These are phyloP conservation scores for Pythium graminicola DNA, from an alignment of 352 stramenopile species.

Conservation along the genomic window DNA sequence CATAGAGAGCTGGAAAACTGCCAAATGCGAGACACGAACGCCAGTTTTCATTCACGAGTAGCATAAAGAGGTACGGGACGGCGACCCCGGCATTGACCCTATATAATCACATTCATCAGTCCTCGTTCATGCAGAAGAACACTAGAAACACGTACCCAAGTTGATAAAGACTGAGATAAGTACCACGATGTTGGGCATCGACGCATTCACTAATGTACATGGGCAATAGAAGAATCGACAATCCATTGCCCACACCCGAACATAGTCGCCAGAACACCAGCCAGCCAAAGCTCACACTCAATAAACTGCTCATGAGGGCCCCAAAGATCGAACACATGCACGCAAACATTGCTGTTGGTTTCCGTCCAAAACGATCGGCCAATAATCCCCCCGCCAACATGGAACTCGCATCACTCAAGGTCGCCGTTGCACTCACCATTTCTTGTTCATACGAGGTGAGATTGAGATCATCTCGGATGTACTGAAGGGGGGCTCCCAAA, in stretches of 20 bases:
- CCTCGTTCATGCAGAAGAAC: background rate
- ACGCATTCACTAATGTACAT: slow-evolving; percentile 88
- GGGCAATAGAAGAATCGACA: slow-evolving; percentile 80
- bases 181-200: slow-evolving; percentile 48
- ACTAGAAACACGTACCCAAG: slow-evolving; percentile 43
- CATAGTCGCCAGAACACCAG: slow-evolving; percentile 67
- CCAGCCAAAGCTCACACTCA: slow-evolving; percentile 49
- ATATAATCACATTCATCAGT: slow-evolving; percentile 2
- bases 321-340: slow-evolving; percentile 66
- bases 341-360: slow-evolving; percentile 62
- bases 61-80: slow-evolving; percentile 79
- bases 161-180: slow-evolving; percentile 73
- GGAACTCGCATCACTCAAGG: slow-evolving; percentile 67
- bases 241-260: slow-evolving; percentile 68
- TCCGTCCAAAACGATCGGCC: slow-evolving; percentile 68
- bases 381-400: slow-evolving; percentile 73
- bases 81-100: slow-evolving; percentile 72
- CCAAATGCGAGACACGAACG: slow-evolving; percentile 65
- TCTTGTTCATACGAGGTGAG: slow-evolving; percentile 66
- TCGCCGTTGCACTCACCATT: slow-evolving; percentile 69
- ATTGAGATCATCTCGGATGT: slow-evolving; percentile 65
- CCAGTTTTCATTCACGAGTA: slow-evolving; percentile 71
- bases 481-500: slow-evolving; percentile 70
- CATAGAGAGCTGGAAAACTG: slow-evolving; percentile 60
- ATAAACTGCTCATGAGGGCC: slow-evolving; percentile 43